Percentiles rank a stretch among this genome's conserved stretches.
phyloP scores from a whole-genome alignment of 2,329 filamentous ascomycete species.

The Harringtonia aguacate region DNA sequence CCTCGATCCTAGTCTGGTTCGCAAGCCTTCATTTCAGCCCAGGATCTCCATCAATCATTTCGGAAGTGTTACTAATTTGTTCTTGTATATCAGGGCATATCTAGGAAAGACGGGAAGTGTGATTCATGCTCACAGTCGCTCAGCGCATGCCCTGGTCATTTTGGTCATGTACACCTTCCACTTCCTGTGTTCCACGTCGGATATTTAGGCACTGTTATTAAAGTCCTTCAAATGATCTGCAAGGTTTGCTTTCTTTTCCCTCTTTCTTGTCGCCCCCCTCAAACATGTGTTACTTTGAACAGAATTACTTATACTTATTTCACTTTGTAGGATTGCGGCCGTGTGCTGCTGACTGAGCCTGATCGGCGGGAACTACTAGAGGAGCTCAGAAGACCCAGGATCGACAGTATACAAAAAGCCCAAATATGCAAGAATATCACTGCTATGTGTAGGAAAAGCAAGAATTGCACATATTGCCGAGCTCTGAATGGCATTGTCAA shows the following conservation, averaged over 20 bases:
- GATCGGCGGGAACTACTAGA: constrained; percentile 68
- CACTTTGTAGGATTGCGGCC: constrained; percentile 58
- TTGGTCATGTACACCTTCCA: constrained; percentile 83
- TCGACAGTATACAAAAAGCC: constrained; percentile 77
- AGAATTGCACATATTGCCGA: constrained; percentile 69
- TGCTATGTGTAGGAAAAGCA: constrained; percentile 79
- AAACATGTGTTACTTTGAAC: no score
- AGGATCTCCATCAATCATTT: not conserved
- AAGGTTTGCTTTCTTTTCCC: constrained; percentile 37
- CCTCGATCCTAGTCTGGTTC: constrained; percentile 68
- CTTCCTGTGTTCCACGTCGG: constrained; percentile 92
- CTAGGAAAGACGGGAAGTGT: constrained; percentile 70
- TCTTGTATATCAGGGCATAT: constrained; percentile 51
- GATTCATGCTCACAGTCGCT: constrained; percentile 76
- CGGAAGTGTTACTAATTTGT: constrained; percentile 5
- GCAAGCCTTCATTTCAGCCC: constrained; percentile 7
- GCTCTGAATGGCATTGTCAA: constrained; percentile 84
- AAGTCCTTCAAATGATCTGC: constrained; percentile 89
- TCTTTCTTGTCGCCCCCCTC: no score
- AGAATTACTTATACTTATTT: no score
- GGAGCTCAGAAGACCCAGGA: constrained; percentile 65
- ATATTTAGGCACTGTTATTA: constrained; percentile 87
- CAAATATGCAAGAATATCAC: constrained; percentile 80
- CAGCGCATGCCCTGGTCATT: constrained; percentile 85
- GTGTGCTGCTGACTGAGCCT: constrained; percentile 68